Percentiles rank a stretch among this genome's conserved stretches.
Evolutionary conservation across 306 rosid species (phyloP).

Genomic region (Cicer pinnatifidum): DNA sequence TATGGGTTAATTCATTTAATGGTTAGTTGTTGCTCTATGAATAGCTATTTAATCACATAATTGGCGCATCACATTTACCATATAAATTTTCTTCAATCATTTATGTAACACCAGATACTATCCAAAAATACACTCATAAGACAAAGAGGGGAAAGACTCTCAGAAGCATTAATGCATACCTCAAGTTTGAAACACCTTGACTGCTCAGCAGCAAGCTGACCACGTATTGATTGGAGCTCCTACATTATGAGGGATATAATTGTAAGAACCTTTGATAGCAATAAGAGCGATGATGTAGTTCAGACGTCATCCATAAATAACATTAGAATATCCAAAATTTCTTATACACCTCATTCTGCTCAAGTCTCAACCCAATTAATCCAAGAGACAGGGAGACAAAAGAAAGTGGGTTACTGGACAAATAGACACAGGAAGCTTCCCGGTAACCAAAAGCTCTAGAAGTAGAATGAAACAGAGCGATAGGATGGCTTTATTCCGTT

Average conservation of each 20-base stretch:
- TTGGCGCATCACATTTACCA: neutral
- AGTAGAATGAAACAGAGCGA: conserved; percentile 14
- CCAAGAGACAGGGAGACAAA: conserved; percentile 19
- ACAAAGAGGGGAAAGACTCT: conserved; percentile 31
- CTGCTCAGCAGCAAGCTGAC: conserved; percentile 92
- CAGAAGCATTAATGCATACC: conserved; percentile 55
- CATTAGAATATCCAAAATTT: neutral
- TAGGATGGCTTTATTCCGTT: conserved; percentile 7
- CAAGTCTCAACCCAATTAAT: conserved; percentile 7
- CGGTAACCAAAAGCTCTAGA: conserved; percentile 20
- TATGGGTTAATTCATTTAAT: neutral
- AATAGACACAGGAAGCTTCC: neutral
- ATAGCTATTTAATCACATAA: conserved; percentile 11
- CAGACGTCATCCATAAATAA: conserved; percentile 3
- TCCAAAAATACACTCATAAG: conserved; percentile 13
- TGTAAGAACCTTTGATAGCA: conserved; percentile 30
- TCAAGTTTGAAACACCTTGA: conserved; percentile 97
- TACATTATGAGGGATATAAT: conserved; percentile 42
- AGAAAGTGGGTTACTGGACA: neutral
- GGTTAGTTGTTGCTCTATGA: neutral
- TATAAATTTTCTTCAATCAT: conserved; percentile 15
- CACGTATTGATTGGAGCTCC: conserved; percentile 98
- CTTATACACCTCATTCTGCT: conserved; percentile 2
- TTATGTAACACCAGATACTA: neutral
- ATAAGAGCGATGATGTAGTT: conserved; percentile 10